Conservation (phyloP, 495 filamentous ascomycete genomes). For the Penicillium coprophilum region DNA sequence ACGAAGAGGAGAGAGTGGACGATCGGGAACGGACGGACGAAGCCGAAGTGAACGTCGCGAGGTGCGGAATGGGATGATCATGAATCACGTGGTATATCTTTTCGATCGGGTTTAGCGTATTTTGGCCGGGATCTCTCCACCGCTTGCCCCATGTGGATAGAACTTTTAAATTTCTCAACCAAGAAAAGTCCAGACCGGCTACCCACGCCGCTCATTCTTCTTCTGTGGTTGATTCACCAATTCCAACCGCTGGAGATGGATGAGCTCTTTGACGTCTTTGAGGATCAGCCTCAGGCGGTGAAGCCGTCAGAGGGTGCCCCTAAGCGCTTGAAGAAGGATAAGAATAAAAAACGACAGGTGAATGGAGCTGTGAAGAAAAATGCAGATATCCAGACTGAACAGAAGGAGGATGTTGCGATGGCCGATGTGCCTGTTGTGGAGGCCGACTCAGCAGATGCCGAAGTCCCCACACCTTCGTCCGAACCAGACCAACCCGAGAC, state of each 20-base stretch:
- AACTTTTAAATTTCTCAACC: constrained; percentile 40
- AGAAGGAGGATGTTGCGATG: constrained; percentile 48
- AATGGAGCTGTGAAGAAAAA: constrained; percentile 68
- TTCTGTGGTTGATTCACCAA: constrained; percentile 17
- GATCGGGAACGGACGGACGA: constrained; percentile 33
- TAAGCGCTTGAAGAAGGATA: constrained; percentile 55
- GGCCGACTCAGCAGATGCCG: constrained; percentile 19
- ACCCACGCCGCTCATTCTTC: constrained; percentile 11
- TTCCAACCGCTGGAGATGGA: constrained; percentile 55
- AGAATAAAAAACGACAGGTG: constrained; percentile 77
- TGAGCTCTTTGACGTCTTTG: constrained; percentile 83
- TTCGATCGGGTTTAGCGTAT: constrained; percentile 18
- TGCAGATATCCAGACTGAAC: constrained; percentile 40
- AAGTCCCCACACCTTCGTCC: constrained; percentile 17
- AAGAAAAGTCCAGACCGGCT: constrained; percentile 21
- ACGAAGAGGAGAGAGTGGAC: constrained; percentile 32
- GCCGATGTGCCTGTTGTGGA: constrained; percentile 35
- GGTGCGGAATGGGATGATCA: constrained; percentile 29
- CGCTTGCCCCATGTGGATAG: constrained; percentile 28
- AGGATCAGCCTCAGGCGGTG: constrained; percentile 57
- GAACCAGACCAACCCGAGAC: constrained; percentile 51
- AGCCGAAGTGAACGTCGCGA: constrained; percentile 29
- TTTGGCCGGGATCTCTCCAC: constrained; percentile 16
- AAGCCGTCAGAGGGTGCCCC: constrained; percentile 29
- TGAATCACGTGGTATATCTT: constrained; percentile 28